These are phyloP conservation scores for Rhizodiscina lignyota DNA, from an alignment of 495 filamentous ascomycete species.

Conservation along the genomic window DNA sequence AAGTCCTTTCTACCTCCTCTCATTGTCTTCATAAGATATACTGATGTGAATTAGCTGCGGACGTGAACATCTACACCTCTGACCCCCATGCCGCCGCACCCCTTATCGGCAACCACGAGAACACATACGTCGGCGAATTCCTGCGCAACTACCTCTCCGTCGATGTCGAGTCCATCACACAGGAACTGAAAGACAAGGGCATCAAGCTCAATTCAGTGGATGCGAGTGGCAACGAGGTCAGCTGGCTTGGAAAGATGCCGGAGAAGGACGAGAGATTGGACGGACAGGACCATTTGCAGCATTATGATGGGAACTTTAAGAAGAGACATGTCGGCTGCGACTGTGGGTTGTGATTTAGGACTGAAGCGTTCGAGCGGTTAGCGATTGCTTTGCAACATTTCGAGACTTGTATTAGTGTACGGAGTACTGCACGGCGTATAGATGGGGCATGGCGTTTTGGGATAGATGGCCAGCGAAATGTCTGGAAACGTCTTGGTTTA, in stretches of 20 bases:
- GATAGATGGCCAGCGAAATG: too few species aligned
- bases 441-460: too few species aligned
- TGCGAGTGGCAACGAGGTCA: conserved; percentile 5
- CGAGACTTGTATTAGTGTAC: too few species aligned
- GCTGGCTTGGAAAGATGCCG: conserved; percentile 21
- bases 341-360: too few species aligned
- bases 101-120: conserved; percentile 78
- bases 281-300: conserved; percentile 21
- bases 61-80: conserved; percentile 83
- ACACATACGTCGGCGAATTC: conserved; percentile 79
- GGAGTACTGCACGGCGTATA: too few species aligned
- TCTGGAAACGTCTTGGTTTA: too few species aligned
- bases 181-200: conserved; percentile 49
- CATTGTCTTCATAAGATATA: neutral
- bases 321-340: too few species aligned
- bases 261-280: conserved; percentile 18
- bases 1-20: neutral
- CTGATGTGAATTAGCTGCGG: conserved; percentile 35
- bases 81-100: conserved; percentile 22
- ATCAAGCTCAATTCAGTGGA: conserved; percentile 7
- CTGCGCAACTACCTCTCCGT: conserved; percentile 63
- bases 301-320: conserved; percentile 22
- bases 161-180: conserved; percentile 58
- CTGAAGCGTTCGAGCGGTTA: too few species aligned
- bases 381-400: too few species aligned